These are phyloP conservation scores for Pilatotrama ljubarskyi DNA, from an alignment of 768 basidiomycete genomes.

Conservation along the genomic window DNA sequence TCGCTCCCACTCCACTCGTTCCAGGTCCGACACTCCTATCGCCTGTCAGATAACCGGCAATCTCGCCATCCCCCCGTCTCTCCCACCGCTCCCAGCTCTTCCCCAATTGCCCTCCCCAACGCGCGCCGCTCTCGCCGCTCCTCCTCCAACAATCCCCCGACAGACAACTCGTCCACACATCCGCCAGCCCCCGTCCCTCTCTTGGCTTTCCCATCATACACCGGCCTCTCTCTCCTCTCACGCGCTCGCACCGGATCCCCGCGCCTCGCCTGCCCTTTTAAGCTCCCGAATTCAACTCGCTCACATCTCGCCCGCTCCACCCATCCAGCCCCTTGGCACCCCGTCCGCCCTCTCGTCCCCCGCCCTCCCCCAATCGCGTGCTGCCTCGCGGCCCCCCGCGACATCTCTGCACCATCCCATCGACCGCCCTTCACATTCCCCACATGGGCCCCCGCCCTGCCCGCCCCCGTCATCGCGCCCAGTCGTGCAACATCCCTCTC, in stretches of 20 bases:
- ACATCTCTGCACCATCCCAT: constrained; percentile 15
- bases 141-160: neutral
- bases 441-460: constrained; percentile 3
- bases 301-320: constrained; percentile 1
- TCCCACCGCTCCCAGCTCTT: neutral
- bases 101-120: neutral
- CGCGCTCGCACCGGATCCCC: neutral
- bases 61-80: constrained; percentile 11
- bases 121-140: neutral
- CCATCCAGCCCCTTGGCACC: constrained; percentile 14
- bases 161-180: neutral
- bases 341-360: neutral
- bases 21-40: constrained; percentile 24
- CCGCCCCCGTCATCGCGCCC: neutral
- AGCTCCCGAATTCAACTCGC: constrained; percentile 3
- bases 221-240: neutral
- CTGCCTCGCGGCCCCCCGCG: constrained; percentile 20
- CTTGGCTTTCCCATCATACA: constrained; percentile 11
- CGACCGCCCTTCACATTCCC: neutral
- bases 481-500: constrained; percentile 1
- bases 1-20: constrained; percentile 19
- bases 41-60: constrained; percentile 17
- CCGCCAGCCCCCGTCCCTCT: neutral
- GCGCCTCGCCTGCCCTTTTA: constrained; percentile 7
- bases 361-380: constrained; percentile 14